These are phyloP conservation scores for Pseudogymnoascus pannorum DNA, from an alignment of 2,329 filamentous ascomycete genomes.

Conservation along the genomic window DNA sequence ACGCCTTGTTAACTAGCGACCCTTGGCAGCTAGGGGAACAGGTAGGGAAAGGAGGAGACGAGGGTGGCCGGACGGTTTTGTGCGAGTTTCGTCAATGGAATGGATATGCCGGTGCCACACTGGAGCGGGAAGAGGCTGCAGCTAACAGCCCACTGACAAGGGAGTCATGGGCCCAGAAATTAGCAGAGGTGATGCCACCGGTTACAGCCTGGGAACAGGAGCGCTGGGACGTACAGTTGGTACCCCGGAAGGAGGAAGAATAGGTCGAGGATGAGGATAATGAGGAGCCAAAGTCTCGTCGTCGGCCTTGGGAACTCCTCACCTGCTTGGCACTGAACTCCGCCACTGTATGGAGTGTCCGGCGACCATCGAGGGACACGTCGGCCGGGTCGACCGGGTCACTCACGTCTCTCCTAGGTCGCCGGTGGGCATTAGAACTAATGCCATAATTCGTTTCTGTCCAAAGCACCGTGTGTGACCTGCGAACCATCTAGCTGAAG, in stretches of 20 bases:
- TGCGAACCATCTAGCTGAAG: not conserved
- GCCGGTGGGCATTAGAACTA: too few species aligned
- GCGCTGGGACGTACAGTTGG: conserved; percentile 18
- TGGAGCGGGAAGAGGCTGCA: conserved; percentile 14
- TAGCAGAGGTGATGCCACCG: conserved; percentile 18
- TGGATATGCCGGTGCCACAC: not conserved
- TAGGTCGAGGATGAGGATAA: not conserved
- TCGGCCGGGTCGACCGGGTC: too few species aligned
- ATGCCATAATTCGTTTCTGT: too few species aligned
- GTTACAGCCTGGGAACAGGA: conserved; percentile 20
- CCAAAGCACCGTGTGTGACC: too few species aligned
- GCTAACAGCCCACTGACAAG: conserved; percentile 15
- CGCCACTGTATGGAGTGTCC: too few species aligned
- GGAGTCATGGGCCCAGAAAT: conserved; percentile 14
- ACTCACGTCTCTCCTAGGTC: too few species aligned
- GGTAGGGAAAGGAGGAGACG: conserved; percentile 24
- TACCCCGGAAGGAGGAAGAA: not conserved
- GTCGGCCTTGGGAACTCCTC: too few species aligned
- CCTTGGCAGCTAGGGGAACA: conserved; percentile 6
- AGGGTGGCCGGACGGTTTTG: conserved; percentile 17
- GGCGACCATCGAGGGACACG: too few species aligned
- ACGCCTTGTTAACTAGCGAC: not conserved
- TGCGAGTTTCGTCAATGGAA: conserved; percentile 16
- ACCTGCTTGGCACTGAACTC: too few species aligned
- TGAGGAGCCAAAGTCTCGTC: too few species aligned